Percentiles rank a stretch among this genome's conserved stretches.
phyloP scores from a whole-genome alignment of 345 rosid species.

The Sapria himalayana region DNA sequence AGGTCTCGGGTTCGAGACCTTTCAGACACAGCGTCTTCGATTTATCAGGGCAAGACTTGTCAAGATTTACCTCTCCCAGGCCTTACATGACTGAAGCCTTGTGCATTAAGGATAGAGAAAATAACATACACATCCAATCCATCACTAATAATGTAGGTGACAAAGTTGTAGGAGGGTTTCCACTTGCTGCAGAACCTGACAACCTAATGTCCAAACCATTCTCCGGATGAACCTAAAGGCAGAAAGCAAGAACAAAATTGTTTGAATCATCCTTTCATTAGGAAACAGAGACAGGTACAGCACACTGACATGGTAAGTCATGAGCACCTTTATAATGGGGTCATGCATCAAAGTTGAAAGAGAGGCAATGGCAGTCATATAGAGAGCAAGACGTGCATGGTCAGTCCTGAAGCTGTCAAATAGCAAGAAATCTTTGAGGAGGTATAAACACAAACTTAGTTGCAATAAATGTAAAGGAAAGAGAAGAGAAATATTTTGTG shows the following conservation, averaged over 20 bases:
- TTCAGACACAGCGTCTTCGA: no score
- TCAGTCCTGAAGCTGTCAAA: constrained; percentile 56
- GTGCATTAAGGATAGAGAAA: no score
- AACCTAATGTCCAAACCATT: constrained; percentile 40
- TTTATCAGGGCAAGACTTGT: no score
- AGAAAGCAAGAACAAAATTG: constrained; percentile 5
- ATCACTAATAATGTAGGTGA: constrained; percentile 52
- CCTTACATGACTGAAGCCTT: no score
- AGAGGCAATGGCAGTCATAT: constrained; percentile 78
- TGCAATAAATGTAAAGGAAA: no score
- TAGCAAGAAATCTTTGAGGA: no score
- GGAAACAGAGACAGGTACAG: no score
- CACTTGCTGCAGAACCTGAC: constrained; percentile 47
- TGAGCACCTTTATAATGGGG: constrained; percentile 39
- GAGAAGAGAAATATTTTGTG: no score
- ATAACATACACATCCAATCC: constrained; percentile 79
- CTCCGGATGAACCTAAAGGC: constrained; percentile 66
- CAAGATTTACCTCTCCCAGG: no score
- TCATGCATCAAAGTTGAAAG: constrained; percentile 41
- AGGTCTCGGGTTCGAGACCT: no score
- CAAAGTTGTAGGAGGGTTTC: constrained; percentile 63
- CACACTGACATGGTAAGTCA: constrained; percentile 2
- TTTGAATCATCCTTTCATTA: no score
- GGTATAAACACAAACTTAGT: no score
- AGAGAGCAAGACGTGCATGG: constrained; percentile 53